Evolutionary conservation across 1,284 basidiomycete species (phyloP).

Genomic region (Sporisorium reilianum): DNA sequence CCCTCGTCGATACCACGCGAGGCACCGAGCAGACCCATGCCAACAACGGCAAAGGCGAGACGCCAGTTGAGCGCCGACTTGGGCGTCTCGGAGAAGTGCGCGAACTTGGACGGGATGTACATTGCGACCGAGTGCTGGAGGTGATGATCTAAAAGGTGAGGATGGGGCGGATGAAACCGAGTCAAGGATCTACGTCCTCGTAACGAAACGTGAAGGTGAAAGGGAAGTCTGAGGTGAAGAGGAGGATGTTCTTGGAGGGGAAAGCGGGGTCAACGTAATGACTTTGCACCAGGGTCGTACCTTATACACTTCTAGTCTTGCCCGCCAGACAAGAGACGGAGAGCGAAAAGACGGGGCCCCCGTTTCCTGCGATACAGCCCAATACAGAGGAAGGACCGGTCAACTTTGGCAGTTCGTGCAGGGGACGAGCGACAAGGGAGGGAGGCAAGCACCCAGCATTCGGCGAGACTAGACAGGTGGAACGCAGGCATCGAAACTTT

Average conservation of each 20-base stretch:
- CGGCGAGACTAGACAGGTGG: constrained; percentile 4
- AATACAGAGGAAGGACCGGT: not conserved
- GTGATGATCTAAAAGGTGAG: not conserved
- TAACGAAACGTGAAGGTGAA: no score
- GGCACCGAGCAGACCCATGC: constrained; percentile 50
- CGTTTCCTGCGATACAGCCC: not conserved
- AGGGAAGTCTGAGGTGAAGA: not conserved
- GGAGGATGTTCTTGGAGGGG: not conserved
- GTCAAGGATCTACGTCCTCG: no score
- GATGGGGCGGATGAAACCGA: constrained; percentile 16
- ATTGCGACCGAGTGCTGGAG: constrained; percentile 4
- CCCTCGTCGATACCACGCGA: constrained; percentile 52
- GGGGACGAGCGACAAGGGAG: not conserved
- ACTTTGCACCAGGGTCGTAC: not conserved
- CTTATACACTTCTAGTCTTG: not conserved
- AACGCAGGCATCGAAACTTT: not conserved
- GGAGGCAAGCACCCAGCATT: not conserved
- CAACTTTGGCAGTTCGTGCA: not conserved
- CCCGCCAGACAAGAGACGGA: no score
- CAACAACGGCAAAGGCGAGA: constrained; percentile 35
- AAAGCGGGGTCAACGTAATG: not conserved
- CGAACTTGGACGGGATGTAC: constrained; percentile 49
- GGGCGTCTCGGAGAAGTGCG: constrained; percentile 47
- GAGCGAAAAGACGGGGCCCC: constrained; percentile 9
- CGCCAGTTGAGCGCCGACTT: constrained; percentile 52